Percentiles rank a stretch among this genome's conserved stretches.
phyloP scores from a whole-genome alignment of 148 eudicot species.

The Mesembryanthemum crystallinum region DNA sequence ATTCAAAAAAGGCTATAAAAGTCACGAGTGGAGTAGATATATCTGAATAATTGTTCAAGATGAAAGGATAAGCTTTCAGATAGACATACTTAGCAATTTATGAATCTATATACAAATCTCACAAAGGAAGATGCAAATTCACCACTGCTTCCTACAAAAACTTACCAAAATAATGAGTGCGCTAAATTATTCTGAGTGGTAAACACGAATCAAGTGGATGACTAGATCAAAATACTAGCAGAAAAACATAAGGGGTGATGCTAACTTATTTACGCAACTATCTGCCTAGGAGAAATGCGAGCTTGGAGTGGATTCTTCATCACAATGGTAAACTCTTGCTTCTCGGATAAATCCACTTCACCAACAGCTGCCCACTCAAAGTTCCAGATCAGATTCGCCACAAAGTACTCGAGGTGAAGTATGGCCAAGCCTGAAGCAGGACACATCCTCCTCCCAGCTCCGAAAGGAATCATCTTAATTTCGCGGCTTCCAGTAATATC shows the following conservation, averaged over 20 bases:
- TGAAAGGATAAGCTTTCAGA: no score
- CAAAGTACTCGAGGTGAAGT: constrained; percentile 12
- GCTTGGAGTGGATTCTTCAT: constrained; percentile 16
- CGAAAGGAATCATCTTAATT: constrained; percentile 12
- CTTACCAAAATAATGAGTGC: no score
- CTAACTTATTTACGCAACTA: not conserved
- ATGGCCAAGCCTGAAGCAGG: constrained; percentile 4
- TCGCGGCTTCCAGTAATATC: constrained; percentile 8
- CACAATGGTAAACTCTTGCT: constrained; percentile 6
- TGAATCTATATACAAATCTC: no score
- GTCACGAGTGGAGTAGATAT: no score
- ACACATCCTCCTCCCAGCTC: not conserved
- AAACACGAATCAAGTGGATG: no score
- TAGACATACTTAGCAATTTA: no score
- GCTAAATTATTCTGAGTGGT: no score
- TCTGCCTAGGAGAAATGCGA: constrained; percentile 4
- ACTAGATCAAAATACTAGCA: no score
- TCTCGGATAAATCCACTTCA: constrained; percentile 14
- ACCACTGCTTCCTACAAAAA: no score
- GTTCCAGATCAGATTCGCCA: constrained; percentile 15
- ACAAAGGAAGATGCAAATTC: no score
- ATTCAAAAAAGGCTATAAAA: no score
- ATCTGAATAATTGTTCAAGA: no score
- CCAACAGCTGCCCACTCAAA: constrained; percentile 11
- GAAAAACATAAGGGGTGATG: not conserved